phyloP scores from a whole-genome alignment of 2,329 filamentous ascomycete genomes.

The Didymosphaeria variabile region DNA sequence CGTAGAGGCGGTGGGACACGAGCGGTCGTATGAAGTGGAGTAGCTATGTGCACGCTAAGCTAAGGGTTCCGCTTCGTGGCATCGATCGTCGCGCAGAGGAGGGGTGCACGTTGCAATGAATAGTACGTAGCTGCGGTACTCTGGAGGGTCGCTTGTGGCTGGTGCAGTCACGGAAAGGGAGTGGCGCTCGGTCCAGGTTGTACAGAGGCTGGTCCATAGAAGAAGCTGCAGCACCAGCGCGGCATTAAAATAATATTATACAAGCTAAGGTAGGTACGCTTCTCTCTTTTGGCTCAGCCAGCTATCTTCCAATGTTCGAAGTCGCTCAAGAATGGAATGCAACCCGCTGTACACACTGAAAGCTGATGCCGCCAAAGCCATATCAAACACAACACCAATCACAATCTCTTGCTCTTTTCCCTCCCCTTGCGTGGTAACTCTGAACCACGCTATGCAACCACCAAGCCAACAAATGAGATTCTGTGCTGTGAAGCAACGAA shows the following conservation, averaged over 20 bases:
- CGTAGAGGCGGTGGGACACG: background rate
- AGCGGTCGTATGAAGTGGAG: background rate
- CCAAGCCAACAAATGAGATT: slow-evolving; percentile 26
- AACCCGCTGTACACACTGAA: slow-evolving; percentile 1
- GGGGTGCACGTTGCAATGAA: background rate
- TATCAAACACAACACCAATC: background rate
- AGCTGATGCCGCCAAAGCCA: background rate
- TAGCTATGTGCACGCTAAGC: slow-evolving; percentile 1
- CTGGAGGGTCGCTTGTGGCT: background rate
- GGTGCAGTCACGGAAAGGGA: background rate
- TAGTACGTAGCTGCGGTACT: background rate
- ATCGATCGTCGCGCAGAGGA: background rate
- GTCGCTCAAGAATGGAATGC: background rate
- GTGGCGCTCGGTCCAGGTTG: background rate
- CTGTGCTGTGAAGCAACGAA: slow-evolving; percentile 16
- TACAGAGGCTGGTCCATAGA: background rate
- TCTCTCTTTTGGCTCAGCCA: slow-evolving; percentile 15
- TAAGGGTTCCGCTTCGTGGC: background rate
- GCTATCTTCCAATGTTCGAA: background rate
- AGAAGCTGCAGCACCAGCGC: slow-evolving; percentile 19
- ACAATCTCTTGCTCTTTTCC: background rate
- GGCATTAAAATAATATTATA: slow-evolving; percentile 46
- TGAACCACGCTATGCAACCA: slow-evolving; percentile 18
- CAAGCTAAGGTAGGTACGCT: slow-evolving; percentile 20
- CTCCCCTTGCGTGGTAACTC: background rate